A percentile compares a stretch with the other conserved stretches of the same genome.
Conservation (phyloP, 1,139 yeast species). For the Yamadazyma triangularis region DNA sequence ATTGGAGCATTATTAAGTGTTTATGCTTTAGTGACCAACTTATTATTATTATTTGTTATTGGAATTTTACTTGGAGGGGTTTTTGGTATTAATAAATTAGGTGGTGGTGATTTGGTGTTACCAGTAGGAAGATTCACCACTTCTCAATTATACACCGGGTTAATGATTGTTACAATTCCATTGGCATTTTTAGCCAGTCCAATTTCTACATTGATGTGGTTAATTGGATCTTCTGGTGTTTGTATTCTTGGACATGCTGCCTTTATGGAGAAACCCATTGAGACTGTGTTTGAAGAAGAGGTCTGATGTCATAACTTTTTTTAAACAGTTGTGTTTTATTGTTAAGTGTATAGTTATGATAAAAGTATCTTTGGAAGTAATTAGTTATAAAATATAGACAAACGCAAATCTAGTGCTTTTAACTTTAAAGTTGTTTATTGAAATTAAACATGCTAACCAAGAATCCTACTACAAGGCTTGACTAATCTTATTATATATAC, state of each 20-base stretch:
- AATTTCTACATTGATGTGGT: conserved; percentile 90
- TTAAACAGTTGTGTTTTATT: too few relatives aligned
- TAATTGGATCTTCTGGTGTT: conserved; percentile 91
- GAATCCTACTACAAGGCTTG: conserved; percentile 2
- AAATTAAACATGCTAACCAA: conserved; percentile 19
- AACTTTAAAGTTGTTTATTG: not conserved
- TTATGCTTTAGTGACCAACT: conserved; percentile 69
- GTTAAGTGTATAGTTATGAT: too few relatives aligned
- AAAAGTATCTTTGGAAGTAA: too few relatives aligned
- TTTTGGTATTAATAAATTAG: conserved; percentile 69
- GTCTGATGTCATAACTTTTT: too few relatives aligned
- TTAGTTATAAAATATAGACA: too few relatives aligned
- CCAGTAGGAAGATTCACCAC: conserved; percentile 70
- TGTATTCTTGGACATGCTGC: conserved; percentile 88
- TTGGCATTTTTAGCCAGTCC: conserved; percentile 93
- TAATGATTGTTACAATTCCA: conserved; percentile 75
- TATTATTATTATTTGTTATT: conserved; percentile 78
- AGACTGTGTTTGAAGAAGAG: conserved; percentile 93
- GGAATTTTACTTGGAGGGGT: conserved; percentile 65
- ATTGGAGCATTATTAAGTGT: conserved; percentile 62
- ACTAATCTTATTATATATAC: conserved; percentile 6
- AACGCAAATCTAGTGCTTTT: too few relatives aligned
- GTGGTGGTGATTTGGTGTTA: conserved; percentile 74
- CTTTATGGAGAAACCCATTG: conserved; percentile 95
- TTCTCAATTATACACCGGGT: conserved; percentile 84